Conservation (phyloP, 805 yeast species). For the Candida piceae region DNA sequence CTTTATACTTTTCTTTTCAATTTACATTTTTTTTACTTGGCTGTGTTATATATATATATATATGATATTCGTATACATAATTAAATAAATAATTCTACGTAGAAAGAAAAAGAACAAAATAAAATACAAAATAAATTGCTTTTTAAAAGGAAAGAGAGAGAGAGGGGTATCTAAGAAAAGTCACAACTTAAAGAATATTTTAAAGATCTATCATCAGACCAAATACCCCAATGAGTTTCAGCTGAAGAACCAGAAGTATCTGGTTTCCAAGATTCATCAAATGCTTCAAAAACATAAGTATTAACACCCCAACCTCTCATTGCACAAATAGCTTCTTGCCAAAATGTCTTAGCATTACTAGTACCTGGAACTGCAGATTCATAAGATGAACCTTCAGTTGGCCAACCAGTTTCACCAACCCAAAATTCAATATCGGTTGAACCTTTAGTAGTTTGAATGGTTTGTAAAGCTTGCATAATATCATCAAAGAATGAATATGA, state of each 20-base stretch:
- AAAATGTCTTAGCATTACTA: constrained; percentile 70
- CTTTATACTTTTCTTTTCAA: no score
- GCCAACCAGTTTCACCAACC: constrained; percentile 99
- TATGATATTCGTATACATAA: no score
- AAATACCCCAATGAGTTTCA: constrained; percentile 95
- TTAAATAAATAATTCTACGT: no score
- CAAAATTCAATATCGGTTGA: constrained; percentile 81
- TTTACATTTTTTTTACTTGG: no score
- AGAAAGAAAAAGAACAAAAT: no score
- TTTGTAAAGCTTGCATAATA: constrained; percentile 94
- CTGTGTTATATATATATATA: no score
- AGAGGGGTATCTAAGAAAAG: constrained; percentile 24
- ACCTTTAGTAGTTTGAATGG: constrained; percentile 82
- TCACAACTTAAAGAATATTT: constrained; percentile 46
- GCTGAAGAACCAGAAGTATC: constrained; percentile 80
- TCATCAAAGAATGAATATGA: constrained; percentile 93
- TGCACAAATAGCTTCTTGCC: constrained; percentile 88
- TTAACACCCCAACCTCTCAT: constrained; percentile 95
- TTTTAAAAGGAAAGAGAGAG: neutral
- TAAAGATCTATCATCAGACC: constrained; percentile 43
- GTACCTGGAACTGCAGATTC: constrained; percentile 64
- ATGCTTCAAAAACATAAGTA: constrained; percentile 89
- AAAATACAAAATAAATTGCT: no score
- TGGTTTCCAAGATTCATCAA: constrained; percentile 96
- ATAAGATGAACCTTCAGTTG: constrained; percentile 75